Percentiles rank a stretch among this genome's conserved stretches.
phyloP scores from a whole-genome alignment of 495 filamentous ascomycete genomes.

The Podospora pseudoanserina region DNA sequence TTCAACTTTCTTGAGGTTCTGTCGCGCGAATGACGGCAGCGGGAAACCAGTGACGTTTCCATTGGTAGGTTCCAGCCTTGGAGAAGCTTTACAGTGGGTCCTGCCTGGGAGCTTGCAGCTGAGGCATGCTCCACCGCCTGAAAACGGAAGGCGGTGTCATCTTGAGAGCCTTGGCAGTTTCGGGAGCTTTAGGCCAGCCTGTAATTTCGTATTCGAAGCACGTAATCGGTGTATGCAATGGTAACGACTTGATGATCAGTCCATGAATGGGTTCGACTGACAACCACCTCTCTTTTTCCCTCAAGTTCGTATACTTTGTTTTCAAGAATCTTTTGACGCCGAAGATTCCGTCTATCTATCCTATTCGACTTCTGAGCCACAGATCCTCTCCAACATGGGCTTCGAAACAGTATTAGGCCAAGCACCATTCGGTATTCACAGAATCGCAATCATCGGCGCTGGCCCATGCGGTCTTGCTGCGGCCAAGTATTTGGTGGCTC shows the following conservation, averaged over 20 bases:
- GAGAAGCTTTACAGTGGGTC: not conserved
- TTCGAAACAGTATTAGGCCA: not conserved
- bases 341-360: too few species aligned
- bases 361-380: not conserved
- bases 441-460: constrained; percentile 66
- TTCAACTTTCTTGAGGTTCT: not conserved
- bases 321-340: not conserved
- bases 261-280: not conserved
- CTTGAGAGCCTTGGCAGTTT: not conserved
- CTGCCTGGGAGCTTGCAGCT: not conserved
- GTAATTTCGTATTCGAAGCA: not conserved
- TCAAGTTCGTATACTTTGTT: not conserved
- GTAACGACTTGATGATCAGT: not conserved
- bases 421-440: constrained; percentile 41
- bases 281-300: not conserved
- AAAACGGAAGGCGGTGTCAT: not conserved
- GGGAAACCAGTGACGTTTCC: not conserved
- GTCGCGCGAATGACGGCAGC: not conserved
- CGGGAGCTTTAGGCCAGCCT: not conserved
- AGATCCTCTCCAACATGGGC: constrained; percentile 1
- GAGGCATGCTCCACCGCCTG: too few species aligned
- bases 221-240: not conserved
- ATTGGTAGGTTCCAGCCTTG: not conserved
- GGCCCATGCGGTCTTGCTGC: constrained; percentile 65
- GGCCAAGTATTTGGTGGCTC: constrained; percentile 72